Percentiles rank a stretch among this genome's conserved stretches.
Evolutionary conservation across 495 filamentous ascomycete genomes (phyloP).

Genomic region (Neurospora sp.): DNA sequence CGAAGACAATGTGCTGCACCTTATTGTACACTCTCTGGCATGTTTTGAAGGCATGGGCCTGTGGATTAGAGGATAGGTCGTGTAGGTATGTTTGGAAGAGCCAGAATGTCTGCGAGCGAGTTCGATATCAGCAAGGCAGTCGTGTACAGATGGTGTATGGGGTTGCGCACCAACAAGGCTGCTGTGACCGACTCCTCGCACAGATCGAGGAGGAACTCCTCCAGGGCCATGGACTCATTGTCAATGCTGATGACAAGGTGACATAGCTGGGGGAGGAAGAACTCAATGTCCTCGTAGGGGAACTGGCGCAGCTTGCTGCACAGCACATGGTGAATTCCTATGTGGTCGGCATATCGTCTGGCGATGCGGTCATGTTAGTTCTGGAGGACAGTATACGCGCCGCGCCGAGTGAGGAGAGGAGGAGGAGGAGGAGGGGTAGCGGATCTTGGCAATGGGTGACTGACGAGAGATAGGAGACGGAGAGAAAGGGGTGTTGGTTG

Average conservation of each 20-base stretch:
- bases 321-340: constrained; percentile 70
- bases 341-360: constrained; percentile 72
- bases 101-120: constrained; percentile 58
- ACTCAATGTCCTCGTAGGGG: constrained; percentile 73
- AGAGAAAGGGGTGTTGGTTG: constrained; percentile 69
- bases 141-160: not conserved
- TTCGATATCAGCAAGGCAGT: constrained; percentile 1
- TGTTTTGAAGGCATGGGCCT: constrained; percentile 58
- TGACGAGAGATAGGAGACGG: constrained; percentile 69
- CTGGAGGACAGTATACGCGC: not conserved
- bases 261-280: constrained; percentile 73
- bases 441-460: constrained; percentile 16
- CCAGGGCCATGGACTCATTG: constrained; percentile 74
- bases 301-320: constrained; percentile 74
- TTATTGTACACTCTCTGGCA: constrained; percentile 70
- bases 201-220: constrained; percentile 69
- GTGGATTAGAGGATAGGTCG: constrained; percentile 58
- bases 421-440: not conserved
- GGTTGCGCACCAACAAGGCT: constrained; percentile 52
- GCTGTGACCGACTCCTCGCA: constrained; percentile 73
- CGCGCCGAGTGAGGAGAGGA: constrained; percentile 2
- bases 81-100: constrained; percentile 72
- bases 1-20: constrained; percentile 70
- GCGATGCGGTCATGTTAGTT: constrained; percentile 6
- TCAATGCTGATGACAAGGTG: constrained; percentile 69